Evolutionary conservation across 345 rosid genomes (phyloP).

Genomic region (Anacardium occidentale): DNA sequence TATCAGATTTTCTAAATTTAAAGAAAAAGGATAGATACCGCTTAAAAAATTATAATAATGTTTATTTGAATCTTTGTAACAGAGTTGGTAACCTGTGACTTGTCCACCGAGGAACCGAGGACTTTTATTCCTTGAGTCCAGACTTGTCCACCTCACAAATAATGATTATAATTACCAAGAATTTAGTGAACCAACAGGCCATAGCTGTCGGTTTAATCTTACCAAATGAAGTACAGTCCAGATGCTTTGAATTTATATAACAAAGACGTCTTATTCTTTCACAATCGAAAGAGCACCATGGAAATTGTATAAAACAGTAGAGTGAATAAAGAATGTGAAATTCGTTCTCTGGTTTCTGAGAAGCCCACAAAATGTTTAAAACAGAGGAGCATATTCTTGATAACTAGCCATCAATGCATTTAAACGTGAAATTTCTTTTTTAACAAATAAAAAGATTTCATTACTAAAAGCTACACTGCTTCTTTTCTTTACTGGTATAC

Average conservation of each 20-base stretch:
- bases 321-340: background rate
- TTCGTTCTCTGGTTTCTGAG: background rate
- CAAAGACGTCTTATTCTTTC: background rate
- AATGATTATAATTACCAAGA: background rate
- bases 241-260: background rate
- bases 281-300: background rate
- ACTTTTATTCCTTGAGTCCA: background rate
- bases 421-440: background rate
- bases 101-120: conserved; percentile 18
- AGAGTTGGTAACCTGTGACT: too few relatives aligned
- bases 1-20: too few relatives aligned
- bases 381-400: background rate
- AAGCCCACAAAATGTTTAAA: background rate
- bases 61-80: too few relatives aligned
- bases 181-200: background rate
- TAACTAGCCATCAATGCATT: background rate
- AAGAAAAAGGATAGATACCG: too few relatives aligned
- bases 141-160: background rate
- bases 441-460: background rate
- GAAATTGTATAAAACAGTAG: background rate
- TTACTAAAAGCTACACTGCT: background rate
- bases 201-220: background rate
- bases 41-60: too few relatives aligned
- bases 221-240: background rate
- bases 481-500: conserved; percentile 8